A percentile compares a stretch with the other conserved stretches of the same genome.
Evolutionary conservation across 2,329 filamentous ascomycete species (phyloP).

Genomic region (Colletotrichum caudatum): DNA sequence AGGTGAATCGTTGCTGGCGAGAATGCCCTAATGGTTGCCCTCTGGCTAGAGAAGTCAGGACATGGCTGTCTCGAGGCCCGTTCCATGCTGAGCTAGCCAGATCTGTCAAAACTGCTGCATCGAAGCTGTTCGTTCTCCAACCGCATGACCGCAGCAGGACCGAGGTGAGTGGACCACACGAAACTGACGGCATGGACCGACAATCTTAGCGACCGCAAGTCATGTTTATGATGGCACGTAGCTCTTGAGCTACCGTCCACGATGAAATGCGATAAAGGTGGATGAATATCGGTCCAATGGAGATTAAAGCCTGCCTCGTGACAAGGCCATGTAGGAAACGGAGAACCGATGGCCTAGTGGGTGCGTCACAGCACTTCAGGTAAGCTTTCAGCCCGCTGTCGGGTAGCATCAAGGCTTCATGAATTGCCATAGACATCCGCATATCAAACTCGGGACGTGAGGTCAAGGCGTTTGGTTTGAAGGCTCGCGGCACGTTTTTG

Average conservation of each 20-base stretch:
- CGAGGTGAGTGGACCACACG: conserved; percentile 10
- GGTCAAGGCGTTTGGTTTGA: conserved; percentile 23
- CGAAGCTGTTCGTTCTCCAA: conserved; percentile 15
- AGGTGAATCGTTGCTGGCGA: conserved; percentile 22
- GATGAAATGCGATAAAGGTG: conserved; percentile 31
- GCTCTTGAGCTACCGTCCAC: conserved; percentile 18
- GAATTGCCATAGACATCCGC: conserved; percentile 22
- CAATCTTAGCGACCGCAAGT: conserved; percentile 23
- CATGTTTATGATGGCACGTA: conserved; percentile 8
- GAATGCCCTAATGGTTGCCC: conserved; percentile 13
- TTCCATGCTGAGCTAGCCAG: conserved; percentile 33
- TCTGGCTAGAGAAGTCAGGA: background rate
- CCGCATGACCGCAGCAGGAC: conserved; percentile 25
- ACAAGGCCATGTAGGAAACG: conserved; percentile 11
- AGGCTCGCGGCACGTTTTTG: background rate
- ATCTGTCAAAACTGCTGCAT: conserved; percentile 34
- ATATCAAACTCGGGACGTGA: conserved; percentile 25
- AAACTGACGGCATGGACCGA: conserved; percentile 19
- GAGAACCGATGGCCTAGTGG: conserved; percentile 6
- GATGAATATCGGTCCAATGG: conserved; percentile 22
- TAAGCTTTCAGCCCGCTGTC: conserved; percentile 4
- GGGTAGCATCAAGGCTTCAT: conserved; percentile 15
- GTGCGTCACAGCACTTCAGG: conserved; percentile 5
- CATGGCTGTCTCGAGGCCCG: conserved; percentile 19
- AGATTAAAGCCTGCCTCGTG: conserved; percentile 4